Percentiles rank a stretch among this genome's conserved stretches.
Conservation (phyloP, 2,329 filamentous ascomycete genomes). For the Akanthomyces lecanii region DNA sequence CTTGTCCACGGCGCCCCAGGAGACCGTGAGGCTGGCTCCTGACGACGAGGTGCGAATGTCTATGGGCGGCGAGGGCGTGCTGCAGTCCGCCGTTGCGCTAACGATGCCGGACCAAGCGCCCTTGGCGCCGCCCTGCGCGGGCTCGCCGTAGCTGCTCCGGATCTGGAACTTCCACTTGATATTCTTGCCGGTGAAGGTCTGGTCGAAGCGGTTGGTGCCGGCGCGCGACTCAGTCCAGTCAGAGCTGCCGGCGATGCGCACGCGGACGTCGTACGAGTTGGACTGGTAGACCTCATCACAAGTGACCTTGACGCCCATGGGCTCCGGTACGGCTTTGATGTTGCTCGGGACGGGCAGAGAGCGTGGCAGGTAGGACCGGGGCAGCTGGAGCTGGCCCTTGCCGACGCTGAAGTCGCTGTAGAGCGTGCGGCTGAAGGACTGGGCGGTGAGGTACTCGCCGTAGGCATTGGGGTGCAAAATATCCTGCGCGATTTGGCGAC, state of each 20-base stretch:
- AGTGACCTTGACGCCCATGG: conserved; percentile 5
- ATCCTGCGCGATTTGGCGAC: conserved; percentile 30
- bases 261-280: conserved; percentile 4
- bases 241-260: not conserved
- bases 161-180: conserved; percentile 9
- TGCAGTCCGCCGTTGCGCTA: not conserved
- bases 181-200: not conserved
- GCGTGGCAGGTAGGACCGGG: not conserved
- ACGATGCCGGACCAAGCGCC: not conserved
- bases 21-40: not conserved
- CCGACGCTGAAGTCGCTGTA: conserved; percentile 1
- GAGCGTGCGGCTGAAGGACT: conserved; percentile 4
- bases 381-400: not conserved
- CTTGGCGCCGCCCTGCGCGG: not conserved
- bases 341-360: not conserved
- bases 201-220: not conserved
- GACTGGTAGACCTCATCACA: conserved; percentile 7
- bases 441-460: conserved; percentile 6
- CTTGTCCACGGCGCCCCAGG: not conserved
- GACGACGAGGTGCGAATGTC: not conserved
- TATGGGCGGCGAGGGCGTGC: not conserved
- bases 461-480: conserved; percentile 18
- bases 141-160: conserved; percentile 3
- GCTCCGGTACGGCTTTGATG: not conserved
- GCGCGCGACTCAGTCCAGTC: conserved; percentile 5